Percentiles rank a stretch among this genome's conserved stretches.
phyloP scores from a whole-genome alignment of 2,329 filamentous ascomycete species.

The Fusarium sulawesiense region DNA sequence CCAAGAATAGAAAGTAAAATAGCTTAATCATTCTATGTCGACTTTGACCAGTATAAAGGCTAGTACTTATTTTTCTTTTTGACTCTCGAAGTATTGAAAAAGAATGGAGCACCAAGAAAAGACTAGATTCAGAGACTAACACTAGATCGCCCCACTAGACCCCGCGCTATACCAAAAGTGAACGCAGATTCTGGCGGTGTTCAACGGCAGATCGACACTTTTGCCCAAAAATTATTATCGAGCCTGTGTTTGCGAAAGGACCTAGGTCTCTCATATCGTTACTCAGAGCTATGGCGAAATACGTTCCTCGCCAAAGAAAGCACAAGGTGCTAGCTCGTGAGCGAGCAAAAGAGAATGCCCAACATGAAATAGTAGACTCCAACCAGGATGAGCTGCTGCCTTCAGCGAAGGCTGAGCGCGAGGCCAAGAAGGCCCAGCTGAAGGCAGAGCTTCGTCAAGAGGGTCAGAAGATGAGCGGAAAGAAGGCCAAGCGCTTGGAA shows the following conservation, averaged over 20 bases:
- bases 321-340: constrained; percentile 75
- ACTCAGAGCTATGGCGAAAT: constrained; percentile 60
- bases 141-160: neutral
- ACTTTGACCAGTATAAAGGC: neutral
- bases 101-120: neutral
- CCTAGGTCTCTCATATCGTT: neutral
- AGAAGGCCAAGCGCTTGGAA: constrained; percentile 74
- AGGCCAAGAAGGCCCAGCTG: constrained; percentile 66
- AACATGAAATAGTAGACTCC: constrained; percentile 53
- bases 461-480: constrained; percentile 67
- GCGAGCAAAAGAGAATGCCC: constrained; percentile 59
- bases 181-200: constrained; percentile 52
- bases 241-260: neutral
- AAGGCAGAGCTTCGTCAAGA: constrained; percentile 65
- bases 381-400: constrained; percentile 52
- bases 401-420: constrained; percentile 61
- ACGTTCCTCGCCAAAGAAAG: constrained; percentile 73
- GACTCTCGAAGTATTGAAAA: neutral
- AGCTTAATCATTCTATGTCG: neutral
- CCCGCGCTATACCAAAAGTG: constrained; percentile 52
- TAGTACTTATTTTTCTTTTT: neutral
- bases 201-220: constrained; percentile 49
- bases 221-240: constrained; percentile 50
- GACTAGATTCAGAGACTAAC: neutral
- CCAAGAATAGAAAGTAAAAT: neutral